Percentiles rank a stretch among this genome's conserved stretches.
phyloP scores from a whole-genome alignment of 345 rosid genomes.

The Salix suchowensis region DNA sequence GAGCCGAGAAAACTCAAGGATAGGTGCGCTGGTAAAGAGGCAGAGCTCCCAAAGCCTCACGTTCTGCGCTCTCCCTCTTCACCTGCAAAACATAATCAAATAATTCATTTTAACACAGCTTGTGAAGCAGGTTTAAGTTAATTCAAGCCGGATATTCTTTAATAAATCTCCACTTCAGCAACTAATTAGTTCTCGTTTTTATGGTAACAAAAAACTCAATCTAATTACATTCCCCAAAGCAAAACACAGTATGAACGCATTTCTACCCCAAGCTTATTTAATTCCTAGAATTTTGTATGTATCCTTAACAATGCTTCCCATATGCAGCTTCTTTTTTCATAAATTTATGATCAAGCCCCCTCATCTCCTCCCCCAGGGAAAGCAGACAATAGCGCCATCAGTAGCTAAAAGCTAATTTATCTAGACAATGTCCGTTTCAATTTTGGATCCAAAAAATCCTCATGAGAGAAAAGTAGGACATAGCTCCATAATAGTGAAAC shows the following conservation, averaged over 20 bases:
- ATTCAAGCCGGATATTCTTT: neutral
- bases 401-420: neutral
- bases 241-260: neutral
- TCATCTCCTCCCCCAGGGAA: neutral
- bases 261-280: neutral
- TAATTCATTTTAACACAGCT: neutral
- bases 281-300: neutral
- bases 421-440: neutral
- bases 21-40: constrained; percentile 84
- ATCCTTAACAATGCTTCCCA: neutral
- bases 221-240: neutral
- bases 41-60: constrained; percentile 88
- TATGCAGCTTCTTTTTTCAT: neutral
- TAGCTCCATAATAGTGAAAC: neutral
- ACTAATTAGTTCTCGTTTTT: neutral
- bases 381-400: neutral
- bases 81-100: constrained; percentile 46
- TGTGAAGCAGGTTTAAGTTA: neutral
- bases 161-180: neutral
- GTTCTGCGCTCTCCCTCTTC: constrained; percentile 72
- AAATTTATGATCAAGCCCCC: no score
- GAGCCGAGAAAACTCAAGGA: constrained; percentile 42
- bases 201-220: neutral
- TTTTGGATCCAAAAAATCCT: neutral
- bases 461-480: neutral